Evolutionary conservation across 257 asterid genomes (phyloP), one percentile per base, ranked within the genome.

Genomic region (Solanum clarkiae): DNA sequence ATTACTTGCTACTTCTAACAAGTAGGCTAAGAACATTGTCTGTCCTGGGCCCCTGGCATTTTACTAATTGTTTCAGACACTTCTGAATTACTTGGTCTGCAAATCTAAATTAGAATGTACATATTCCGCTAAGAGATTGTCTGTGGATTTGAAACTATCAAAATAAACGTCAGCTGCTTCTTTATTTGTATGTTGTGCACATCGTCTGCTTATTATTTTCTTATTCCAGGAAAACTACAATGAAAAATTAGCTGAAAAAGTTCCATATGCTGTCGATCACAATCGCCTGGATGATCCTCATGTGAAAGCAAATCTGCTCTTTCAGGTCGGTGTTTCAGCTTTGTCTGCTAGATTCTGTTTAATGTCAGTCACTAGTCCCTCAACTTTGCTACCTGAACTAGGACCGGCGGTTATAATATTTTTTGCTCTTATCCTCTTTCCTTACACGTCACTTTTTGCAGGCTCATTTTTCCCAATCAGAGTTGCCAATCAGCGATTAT

Each of bases 201-300:
- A 51, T 24, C 57, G 3, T 77, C 63, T 77, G 57, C 55, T 45
- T 72, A 63, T 71, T 85, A 63, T 72, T 26, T 26, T 54, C 59
- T 51, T 74, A 62, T 55, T 83, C 56, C 77, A 96, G 99, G 98
- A 96, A 88, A 95, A 89, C 80, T 90, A 92, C 90, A 96, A 96
- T 86, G 98, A 93, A 62, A 95, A 88, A 56, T 88, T 96, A 84
- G 89, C 98, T 84, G 90, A 88, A 80, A 94, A 92, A 92, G 95
- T 96, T 85, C 94, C 84, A 45, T 91, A 90, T 89, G 87, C 85
- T 91, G 97, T 96, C 86, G 99, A 96, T 92, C 89, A 92, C 84
- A 91, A 89, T 90, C 92, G 93, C 88, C 95, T 96, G 65, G 99
- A 96, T 89, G 98, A 96, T 86, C 99, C 99, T 80, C 99, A 96